Percentiles rank a stretch among this genome's conserved stretches.
Conservation (phyloP, 306 rosid genomes). For the Quercus glauca region DNA sequence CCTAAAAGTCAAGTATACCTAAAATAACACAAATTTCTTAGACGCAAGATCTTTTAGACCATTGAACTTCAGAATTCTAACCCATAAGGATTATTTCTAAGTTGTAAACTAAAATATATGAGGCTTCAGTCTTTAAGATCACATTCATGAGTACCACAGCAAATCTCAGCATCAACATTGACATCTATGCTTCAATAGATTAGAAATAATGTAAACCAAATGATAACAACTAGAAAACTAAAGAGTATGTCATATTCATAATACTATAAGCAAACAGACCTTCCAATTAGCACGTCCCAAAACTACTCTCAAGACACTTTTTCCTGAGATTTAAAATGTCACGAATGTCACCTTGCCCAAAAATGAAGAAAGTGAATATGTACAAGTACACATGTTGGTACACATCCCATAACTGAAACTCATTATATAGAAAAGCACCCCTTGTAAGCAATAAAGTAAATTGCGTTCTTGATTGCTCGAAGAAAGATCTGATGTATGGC, state of each 20-base stretch:
- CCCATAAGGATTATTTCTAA: neutral
- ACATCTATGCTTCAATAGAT: neutral
- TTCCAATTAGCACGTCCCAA: constrained; percentile 56
- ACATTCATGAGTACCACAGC: neutral
- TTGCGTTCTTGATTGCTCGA: neutral
- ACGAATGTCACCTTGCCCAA: constrained; percentile 60
- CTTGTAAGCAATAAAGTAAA: neutral
- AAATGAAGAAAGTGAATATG: constrained; percentile 5
- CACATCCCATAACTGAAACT: neutral
- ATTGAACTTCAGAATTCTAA: neutral
- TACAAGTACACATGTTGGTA: neutral
- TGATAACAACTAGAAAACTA: neutral
- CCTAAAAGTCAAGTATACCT: neutral
- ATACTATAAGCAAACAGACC: constrained; percentile 41
- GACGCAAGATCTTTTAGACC: neutral
- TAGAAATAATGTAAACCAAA: neutral
- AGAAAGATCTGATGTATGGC: neutral
- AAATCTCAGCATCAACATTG: neutral
- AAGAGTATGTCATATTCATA: constrained; percentile 8
- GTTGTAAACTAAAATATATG: neutral
- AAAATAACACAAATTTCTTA: neutral
- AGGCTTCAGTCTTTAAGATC: neutral
- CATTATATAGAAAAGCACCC: neutral
- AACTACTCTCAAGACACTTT: constrained; percentile 59
- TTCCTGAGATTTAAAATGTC: constrained; percentile 63